These are phyloP conservation scores for Themeda triandra DNA, from an alignment of 176 grass and related monocot species.

Conservation along the genomic window DNA sequence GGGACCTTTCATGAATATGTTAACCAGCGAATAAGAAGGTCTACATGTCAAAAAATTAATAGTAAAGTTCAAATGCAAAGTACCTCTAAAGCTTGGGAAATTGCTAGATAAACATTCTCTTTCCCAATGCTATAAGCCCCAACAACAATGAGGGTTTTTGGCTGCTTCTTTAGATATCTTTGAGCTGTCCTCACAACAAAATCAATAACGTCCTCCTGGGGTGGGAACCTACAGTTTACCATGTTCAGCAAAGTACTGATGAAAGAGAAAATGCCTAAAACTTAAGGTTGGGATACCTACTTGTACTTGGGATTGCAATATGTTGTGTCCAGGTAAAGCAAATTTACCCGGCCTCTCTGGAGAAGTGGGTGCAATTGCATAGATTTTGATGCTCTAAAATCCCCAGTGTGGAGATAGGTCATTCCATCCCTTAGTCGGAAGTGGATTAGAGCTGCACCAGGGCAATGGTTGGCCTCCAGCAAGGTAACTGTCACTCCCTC, in stretches of 20 bases:
- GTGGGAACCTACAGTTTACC: slow-evolving; percentile 50
- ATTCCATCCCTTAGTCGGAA: slow-evolving; percentile 49
- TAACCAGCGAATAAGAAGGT: background rate
- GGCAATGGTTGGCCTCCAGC: slow-evolving; percentile 76
- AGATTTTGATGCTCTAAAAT: slow-evolving; percentile 68
- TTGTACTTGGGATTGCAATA: slow-evolving; percentile 83
- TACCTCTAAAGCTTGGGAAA: slow-evolving; percentile 71
- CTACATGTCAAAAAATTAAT: background rate
- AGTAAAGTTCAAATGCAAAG: background rate
- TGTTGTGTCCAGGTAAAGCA: slow-evolving; percentile 79
- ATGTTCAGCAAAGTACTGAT: background rate
- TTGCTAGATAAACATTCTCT: slow-evolving; percentile 69
- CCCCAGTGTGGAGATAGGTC: slow-evolving; percentile 67
- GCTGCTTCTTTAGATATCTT: slow-evolving; percentile 58
- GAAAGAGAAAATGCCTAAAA: slow-evolving; percentile 21
- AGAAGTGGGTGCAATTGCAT: slow-evolving; percentile 62
- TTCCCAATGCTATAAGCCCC: slow-evolving; percentile 86
- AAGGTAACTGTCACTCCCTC: slow-evolving; percentile 59
- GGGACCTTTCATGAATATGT: slow-evolving; percentile 46
- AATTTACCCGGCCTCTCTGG: slow-evolving; percentile 47
- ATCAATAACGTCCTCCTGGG: slow-evolving; percentile 60
- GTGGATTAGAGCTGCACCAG: slow-evolving; percentile 71
- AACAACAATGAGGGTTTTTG: slow-evolving; percentile 72
- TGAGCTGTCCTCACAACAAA: slow-evolving; percentile 67
- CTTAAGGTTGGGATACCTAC: slow-evolving; percentile 24